Conservation (phyloP, 2,329 filamentous ascomycete genomes). For the Cryphonectria radicalis region DNA sequence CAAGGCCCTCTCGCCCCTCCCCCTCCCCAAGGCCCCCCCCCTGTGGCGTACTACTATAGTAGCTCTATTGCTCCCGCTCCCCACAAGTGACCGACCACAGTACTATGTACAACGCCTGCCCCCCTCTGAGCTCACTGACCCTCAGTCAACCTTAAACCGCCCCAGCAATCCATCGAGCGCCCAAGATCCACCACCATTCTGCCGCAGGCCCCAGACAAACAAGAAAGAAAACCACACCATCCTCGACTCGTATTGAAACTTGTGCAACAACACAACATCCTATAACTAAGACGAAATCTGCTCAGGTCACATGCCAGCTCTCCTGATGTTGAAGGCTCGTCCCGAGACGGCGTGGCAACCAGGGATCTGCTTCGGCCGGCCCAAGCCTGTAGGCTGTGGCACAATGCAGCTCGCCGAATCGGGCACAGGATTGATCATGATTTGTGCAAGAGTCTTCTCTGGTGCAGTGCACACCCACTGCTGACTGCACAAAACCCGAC, state of each 20-base stretch:
- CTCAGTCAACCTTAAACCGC: background rate
- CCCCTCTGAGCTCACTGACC: background rate
- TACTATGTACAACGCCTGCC: background rate
- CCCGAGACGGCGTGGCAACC: conserved; percentile 5
- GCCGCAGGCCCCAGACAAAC: background rate
- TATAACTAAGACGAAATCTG: conserved; percentile 8
- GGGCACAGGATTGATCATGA: conserved; percentile 10
- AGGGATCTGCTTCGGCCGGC: conserved; percentile 14
- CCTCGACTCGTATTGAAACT: conserved; percentile 12
- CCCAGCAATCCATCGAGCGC: background rate
- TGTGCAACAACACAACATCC: conserved; percentile 1
- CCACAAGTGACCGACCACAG: background rate
- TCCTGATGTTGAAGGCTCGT: conserved; percentile 1
- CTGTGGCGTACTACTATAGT: background rate
- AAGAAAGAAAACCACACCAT: background rate
- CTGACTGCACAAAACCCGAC: background rate
- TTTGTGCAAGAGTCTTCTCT: background rate
- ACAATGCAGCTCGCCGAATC: conserved; percentile 28
- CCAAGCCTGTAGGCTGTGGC: conserved; percentile 18
- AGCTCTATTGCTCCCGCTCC: background rate
- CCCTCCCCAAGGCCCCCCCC: background rate
- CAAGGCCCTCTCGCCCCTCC: background rate
- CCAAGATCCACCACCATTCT: background rate
- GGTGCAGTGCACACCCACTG: background rate
- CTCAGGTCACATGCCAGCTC: conserved; percentile 4